Conservation (phyloP, 2,329 filamentous ascomycete genomes). For the Verticillium zaregamsianum region DNA sequence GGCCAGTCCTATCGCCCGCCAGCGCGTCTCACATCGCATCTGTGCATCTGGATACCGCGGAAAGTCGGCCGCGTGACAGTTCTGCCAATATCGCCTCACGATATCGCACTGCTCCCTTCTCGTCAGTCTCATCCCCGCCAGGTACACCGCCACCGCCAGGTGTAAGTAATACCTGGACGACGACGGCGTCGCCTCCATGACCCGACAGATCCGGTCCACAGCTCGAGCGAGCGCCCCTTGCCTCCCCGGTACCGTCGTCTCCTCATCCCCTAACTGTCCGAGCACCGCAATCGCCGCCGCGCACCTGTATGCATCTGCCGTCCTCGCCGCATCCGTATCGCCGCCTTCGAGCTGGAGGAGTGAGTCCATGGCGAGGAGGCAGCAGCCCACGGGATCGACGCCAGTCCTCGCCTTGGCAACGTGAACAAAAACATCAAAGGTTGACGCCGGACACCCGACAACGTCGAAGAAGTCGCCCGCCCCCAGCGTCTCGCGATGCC, state of each 20-base stretch:
- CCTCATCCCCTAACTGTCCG: background rate
- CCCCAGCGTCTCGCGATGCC: conserved; percentile 29
- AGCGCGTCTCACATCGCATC: conserved; percentile 26
- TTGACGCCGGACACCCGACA: conserved; percentile 32
- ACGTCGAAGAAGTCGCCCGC: conserved; percentile 27
- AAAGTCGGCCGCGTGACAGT: conserved; percentile 30
- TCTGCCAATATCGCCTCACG: conserved; percentile 31
- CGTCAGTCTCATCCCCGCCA: conserved; percentile 30
- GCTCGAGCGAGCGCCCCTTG: conserved; percentile 20
- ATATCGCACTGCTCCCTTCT: conserved; percentile 25
- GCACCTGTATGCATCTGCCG: conserved; percentile 28
- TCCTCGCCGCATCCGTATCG: conserved; percentile 15
- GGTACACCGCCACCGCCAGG: conserved; percentile 30
- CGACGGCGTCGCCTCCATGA: conserved; percentile 23
- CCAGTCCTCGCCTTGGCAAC: conserved; percentile 19
- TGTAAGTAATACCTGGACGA: conserved; percentile 34
- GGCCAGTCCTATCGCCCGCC: conserved; percentile 22
- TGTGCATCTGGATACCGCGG: conserved; percentile 26
- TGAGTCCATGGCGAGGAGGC: conserved; percentile 20
- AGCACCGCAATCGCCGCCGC: conserved; percentile 29
- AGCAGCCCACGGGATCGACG: conserved; percentile 10
- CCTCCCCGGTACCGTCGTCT: background rate
- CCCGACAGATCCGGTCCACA: conserved; percentile 28
- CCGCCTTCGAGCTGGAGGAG: conserved; percentile 16
- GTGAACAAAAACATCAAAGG: conserved; percentile 29